Evolutionary conservation across 495 filamentous ascomycete genomes (phyloP).

Genomic region (Penicillium salamii): DNA sequence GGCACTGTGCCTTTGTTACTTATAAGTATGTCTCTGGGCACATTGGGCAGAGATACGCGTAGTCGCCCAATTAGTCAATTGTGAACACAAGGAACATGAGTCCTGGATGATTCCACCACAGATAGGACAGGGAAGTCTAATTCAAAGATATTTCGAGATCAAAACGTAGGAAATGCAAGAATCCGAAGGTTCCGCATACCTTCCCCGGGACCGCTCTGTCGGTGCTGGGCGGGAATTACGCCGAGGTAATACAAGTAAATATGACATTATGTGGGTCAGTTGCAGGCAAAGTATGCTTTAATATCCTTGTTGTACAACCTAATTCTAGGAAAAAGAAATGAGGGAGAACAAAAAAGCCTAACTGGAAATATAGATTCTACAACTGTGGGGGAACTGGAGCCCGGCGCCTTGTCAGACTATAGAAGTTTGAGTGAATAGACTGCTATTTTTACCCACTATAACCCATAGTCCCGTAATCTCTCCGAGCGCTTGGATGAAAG

Average conservation of each 20-base stretch:
- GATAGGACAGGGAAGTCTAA: slow-evolving; percentile 7
- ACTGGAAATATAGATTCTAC: slow-evolving; percentile 11
- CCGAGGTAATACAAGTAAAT: slow-evolving; percentile 12
- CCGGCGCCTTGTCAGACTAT: slow-evolving; percentile 20
- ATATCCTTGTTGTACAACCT: slow-evolving; percentile 1
- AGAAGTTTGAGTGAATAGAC: slow-evolving; percentile 26
- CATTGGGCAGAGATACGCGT: slow-evolving; percentile 20
- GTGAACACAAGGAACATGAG: neutral
- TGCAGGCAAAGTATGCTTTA: slow-evolving; percentile 12
- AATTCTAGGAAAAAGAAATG: neutral
- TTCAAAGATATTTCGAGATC: slow-evolving; percentile 15
- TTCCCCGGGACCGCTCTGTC: slow-evolving; percentile 32
- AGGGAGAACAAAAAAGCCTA: slow-evolving; percentile 2
- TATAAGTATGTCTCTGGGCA: neutral
- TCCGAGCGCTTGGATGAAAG: neutral
- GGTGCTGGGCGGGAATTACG: slow-evolving; percentile 17
- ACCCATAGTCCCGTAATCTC: slow-evolving; percentile 1
- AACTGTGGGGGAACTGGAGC: slow-evolving; percentile 28
- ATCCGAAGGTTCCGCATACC: slow-evolving; percentile 31
- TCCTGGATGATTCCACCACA: slow-evolving; percentile 5
- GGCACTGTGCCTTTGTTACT: slow-evolving; percentile 14
- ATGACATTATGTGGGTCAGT: slow-evolving; percentile 17
- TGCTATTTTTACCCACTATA: slow-evolving; percentile 16
- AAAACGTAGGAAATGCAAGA: slow-evolving; percentile 28
- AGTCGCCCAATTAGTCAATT: slow-evolving; percentile 13